Evolutionary conservation across 148 eudicot genomes (phyloP), one percentile per base, ranked within the genome.

Genomic region (Cornus suecica): DNA sequence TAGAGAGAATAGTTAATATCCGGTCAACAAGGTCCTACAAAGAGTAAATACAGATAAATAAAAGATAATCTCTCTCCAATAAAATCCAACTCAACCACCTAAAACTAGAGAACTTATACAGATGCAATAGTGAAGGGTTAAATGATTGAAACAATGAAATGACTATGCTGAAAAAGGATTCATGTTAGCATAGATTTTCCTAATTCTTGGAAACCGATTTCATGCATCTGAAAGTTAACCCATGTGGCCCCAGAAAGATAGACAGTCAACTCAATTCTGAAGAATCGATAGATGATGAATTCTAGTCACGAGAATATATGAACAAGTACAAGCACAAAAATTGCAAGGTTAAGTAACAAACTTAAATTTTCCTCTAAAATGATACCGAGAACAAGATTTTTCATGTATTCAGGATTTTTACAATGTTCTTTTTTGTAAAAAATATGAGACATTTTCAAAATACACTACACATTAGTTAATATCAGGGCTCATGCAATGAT

Each of bases 21-120:
- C 98, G 84, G 76, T 94, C 98, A 69, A 84, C 76, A 72, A 94
- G 96, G 83, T 94, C 98, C 98, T 94, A 76, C 83, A 84, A 64
- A 74, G n/a, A 66, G 69, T 28, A 42, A 71, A 68, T 62, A 73
- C n/a, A 68, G 23, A 42, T 18, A 65, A 31, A 58, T 76, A 23
- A 64, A 26, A n/a, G n/a, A 20, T 5, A 31, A 22, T 37, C 69
- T 28, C 20, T 62, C 69, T 56, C 51, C 23, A 65, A 34, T 25
- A 22, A 54, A 75, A 37, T 58, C 26, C 45, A 37, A 27, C 30
- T 29, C 1, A 22, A 75, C 10, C 29, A 26, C 37, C 22, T 2
- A 74, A 26, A 26, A 13, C 10, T 5, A 58, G 23, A n/a, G 23
- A 58, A 58, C 62, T 58, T 3, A n/a, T n/a, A 22, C 22, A 58